Evolutionary conservation across 2,329 filamentous ascomycete genomes (phyloP).

Genomic region (Ophiosphaerella narmari): DNA sequence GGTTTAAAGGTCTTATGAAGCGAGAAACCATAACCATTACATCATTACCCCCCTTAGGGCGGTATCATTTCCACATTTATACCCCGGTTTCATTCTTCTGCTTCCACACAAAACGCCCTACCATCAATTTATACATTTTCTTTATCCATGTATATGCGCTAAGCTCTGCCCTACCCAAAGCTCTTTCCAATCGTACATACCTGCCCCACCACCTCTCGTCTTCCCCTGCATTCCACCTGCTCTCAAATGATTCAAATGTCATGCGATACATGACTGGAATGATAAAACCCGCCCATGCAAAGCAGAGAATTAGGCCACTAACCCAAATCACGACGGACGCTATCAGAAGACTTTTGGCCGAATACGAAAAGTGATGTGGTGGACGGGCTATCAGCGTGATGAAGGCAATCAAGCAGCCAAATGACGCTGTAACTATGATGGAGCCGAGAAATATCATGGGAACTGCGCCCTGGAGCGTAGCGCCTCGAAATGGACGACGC

Average conservation of each 20-base stretch:
- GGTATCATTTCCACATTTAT: too few relatives aligned
- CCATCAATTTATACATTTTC: neutral
- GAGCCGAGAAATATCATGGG: conserved; percentile 1
- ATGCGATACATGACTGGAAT: conserved; percentile 3
- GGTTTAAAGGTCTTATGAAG: too few relatives aligned
- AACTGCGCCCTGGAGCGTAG: conserved; percentile 3
- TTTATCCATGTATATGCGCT: neutral
- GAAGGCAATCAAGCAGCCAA: conserved; percentile 5
- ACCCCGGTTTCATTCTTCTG: too few relatives aligned
- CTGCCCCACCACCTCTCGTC: conserved; percentile 4
- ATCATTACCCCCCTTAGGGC: too few relatives aligned
- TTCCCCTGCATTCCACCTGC: neutral
- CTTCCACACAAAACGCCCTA: too few relatives aligned
- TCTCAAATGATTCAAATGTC: conserved; percentile 5
- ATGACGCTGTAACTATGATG: neutral
- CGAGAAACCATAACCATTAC: too few relatives aligned
- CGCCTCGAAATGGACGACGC: conserved; percentile 2
- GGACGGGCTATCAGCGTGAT: conserved; percentile 1
- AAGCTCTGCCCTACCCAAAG: neutral
- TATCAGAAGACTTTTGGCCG: neutral
- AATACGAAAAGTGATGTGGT: neutral
- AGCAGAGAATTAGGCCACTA: neutral
- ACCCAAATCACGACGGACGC: neutral
- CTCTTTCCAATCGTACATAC: neutral
- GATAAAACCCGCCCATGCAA: conserved; percentile 3